Base-by-base conservation (phyloP, 108 stramenopile species). In the Cyclostephanos invisitatus region DNA sequence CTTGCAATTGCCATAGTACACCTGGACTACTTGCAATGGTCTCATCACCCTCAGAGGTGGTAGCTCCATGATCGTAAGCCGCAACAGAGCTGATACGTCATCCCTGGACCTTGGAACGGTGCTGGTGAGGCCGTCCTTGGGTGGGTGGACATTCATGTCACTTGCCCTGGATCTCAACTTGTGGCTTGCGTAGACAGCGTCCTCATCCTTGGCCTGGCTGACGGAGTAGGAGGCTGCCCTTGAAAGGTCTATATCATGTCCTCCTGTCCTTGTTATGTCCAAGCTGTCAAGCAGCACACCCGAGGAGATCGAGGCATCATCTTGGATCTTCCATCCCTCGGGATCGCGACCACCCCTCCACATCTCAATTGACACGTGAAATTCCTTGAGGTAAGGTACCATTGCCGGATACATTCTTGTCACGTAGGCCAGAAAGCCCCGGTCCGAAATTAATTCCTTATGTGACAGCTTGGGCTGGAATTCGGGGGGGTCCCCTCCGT, bases 341-440 rank as follows among this genome's bases (percentile, higher is more conserved):
- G 57, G 40, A 44, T 82, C 80, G 12, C 83, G 76, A 21, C 67
- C 56, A 5, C 54, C 56, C 14, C 82, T 40, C 82, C 83, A 83
- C 15, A 54, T 38, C 24, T 83, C 68, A 3, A 83, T 20, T 1
- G 85, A 77, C 9, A 83, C 36, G 50, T 86, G 75, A 15, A 86
- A 60, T 0, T 82, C 85, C 38, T 81, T 83, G 0, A 86, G 44
- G 40, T 81, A 86, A 18, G 85, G 85, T 24, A 70, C 36, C 64
- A 80, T 57, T 1, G 21, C 32, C 3, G 69, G 64, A 46, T 83
- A 86, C 0, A 78, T 76, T 22, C 62, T 40, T 0, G 63, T 47
- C 20, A 86, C 75, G 49, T 86, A 79, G 0, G 77, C 75, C 22
- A 86, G 17, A 49, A 86, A 86, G n/a, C 85, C 85, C 18, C 76